Percentiles rank a stretch among this genome's conserved stretches.
Conservation (phyloP, 441 rosid genomes). For the Syzygium syzygioides region DNA sequence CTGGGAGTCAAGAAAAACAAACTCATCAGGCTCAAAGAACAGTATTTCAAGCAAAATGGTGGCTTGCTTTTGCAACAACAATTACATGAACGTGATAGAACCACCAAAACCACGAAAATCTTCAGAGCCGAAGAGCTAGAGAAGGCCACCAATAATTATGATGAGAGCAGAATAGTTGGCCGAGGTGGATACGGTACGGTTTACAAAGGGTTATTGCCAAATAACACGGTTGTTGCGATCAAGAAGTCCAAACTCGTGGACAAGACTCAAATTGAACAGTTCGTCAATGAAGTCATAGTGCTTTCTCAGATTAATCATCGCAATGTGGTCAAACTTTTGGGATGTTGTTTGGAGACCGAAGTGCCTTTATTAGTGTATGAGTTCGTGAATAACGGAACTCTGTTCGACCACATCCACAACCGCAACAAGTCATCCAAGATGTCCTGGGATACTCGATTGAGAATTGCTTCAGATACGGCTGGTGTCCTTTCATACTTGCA, state of each 20-base stretch:
- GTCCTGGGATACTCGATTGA: not conserved
- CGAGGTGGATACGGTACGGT: not conserved
- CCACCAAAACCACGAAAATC: rapidly evolving
- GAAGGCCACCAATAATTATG: not conserved
- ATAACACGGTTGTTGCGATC: not conserved
- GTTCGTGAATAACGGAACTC: not conserved
- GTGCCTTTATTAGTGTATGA: not conserved
- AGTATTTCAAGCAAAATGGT: not conserved
- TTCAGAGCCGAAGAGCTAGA: not conserved
- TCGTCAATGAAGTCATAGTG: not conserved
- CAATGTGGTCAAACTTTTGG: not conserved
- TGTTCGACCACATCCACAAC: not conserved
- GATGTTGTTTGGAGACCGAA: not conserved
- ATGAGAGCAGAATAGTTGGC: not conserved
- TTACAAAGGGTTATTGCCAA: not conserved
- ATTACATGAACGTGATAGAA: not conserved
- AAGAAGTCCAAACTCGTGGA: not conserved
- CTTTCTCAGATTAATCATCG: not conserved
- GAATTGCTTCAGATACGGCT: too few relatives aligned
- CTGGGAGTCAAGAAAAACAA: not conserved
- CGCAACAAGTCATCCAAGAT: not conserved
- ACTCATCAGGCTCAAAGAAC: not conserved
- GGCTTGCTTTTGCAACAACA: not conserved
- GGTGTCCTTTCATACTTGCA: not conserved
- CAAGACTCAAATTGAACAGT: not conserved